Evolutionary conservation across 2,329 filamentous ascomycete genomes (phyloP), one percentile per base, ranked within the genome.

Genomic region (Aspergillus pseudotamarii): DNA sequence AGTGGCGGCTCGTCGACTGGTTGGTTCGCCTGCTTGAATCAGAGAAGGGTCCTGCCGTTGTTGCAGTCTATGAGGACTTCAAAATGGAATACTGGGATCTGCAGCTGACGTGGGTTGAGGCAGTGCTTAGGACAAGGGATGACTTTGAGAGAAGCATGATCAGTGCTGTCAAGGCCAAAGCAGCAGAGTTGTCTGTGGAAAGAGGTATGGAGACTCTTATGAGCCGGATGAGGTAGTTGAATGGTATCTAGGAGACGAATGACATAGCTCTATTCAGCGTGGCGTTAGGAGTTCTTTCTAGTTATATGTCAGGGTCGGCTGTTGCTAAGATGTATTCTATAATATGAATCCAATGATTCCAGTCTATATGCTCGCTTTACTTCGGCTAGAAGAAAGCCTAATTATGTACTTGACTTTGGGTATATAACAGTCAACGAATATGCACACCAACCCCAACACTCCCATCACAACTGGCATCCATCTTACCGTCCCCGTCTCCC

Each of bases 101-200:
- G 75, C 93, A 96, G 77, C 89, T 98, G 63, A 90, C 89, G 53
- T 99, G 95, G 95, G 93, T 99, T 9, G 96, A 99, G 83, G 91
- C 92, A 8, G 94, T 97, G 55, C 76, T 99, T 67, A 86, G 94
- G 69, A 85, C 89, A 1, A 85, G 96, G 69, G 95, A 99, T 78
- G 95, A 99, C 81, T 98, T 96, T 80, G 95, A 98, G 78, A 85
- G 94, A 69, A 86, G 87, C 64, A 93, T 98, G 91, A 79, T 98
- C 67, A 95, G 93, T 74, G 86, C 88, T 21, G 90, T 98, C 56
- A 98, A 98, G 83, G 88, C 89, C 2, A 88, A 89, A 75, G 94
- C 94, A n/a, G 94, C 93, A 9, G 91, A 93, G 78, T 86, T 96
- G 69, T 89, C 91, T 63, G 89, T 94, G 1, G 89, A 91, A 66